Conservation (phyloP, 495 filamentous ascomycete genomes). For the Aspergillus diversus region DNA sequence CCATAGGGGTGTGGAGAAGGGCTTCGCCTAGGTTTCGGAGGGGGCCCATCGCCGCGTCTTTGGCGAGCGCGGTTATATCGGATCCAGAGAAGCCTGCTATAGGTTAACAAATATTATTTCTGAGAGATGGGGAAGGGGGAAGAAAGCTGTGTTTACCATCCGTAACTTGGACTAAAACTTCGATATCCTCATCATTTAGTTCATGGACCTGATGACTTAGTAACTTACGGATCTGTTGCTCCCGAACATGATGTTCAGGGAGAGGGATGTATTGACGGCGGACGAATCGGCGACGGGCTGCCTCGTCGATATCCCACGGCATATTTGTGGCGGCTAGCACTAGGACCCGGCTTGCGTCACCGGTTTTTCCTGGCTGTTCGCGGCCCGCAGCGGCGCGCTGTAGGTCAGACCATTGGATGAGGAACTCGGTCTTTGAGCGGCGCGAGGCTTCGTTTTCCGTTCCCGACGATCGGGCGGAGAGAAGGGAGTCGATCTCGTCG, state of each 20-base stretch:
- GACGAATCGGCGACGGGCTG: conserved; percentile 88
- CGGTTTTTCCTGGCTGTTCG: conserved; percentile 67
- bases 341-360: conserved; percentile 88
- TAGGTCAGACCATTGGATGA: conserved; percentile 96
- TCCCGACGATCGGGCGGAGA: conserved; percentile 79
- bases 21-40: conserved; percentile 89
- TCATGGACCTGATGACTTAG: conserved; percentile 86
- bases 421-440: conserved; percentile 95
- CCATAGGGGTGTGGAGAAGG: conserved; percentile 85
- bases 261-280: conserved; percentile 94
- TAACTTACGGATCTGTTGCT: conserved; percentile 74
- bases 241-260: conserved; percentile 80
- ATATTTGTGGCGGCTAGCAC: conserved; percentile 96
- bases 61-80: conserved; percentile 95
- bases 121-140: not conserved
- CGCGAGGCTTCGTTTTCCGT: conserved; percentile 93
- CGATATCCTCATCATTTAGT: conserved; percentile 73
- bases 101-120: conserved; percentile 3
- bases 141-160: conserved; percentile 62
- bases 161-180: conserved; percentile 76
- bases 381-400: conserved; percentile 89
- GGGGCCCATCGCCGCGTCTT: conserved; percentile 98
- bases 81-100: conserved; percentile 87
- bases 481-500: conserved; percentile 95
- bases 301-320: conserved; percentile 98